A percentile compares a stretch with the other conserved stretches of the same genome.
These are phyloP conservation scores for Solanum chiquidenum DNA, from an alignment of 257 asterid genomes.

Conservation along the genomic window DNA sequence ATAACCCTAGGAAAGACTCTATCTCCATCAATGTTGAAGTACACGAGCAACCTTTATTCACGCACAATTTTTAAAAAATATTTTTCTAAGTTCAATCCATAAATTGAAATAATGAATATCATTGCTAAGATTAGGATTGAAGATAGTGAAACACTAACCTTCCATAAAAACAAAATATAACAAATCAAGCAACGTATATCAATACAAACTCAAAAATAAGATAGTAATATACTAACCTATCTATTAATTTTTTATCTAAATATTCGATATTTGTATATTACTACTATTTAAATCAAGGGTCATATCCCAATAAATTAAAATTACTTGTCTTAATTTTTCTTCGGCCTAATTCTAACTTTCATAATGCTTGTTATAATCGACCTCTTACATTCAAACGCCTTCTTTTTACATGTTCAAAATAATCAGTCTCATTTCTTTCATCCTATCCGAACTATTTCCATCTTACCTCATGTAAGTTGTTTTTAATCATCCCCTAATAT, in stretches of 20 bases:
- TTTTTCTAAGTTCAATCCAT: not conserved
- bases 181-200: not conserved
- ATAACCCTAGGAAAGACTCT: not conserved
- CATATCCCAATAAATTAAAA: not conserved
- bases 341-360: not conserved
- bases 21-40: not conserved
- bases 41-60: not conserved
- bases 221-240: not conserved
- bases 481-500: too few relatives aligned
- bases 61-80: not conserved
- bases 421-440: accelerated
- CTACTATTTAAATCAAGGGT: too few relatives aligned
- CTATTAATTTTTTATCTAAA: too few relatives aligned
- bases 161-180: not conserved
- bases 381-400: accelerated
- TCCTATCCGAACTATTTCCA: not conserved
- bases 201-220: too few relatives aligned
- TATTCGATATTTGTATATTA: too few relatives aligned
- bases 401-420: not conserved
- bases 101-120: not conserved
- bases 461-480: not conserved
- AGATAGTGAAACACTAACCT: too few relatives aligned
- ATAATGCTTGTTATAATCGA: not conserved
- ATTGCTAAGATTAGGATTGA: too few relatives aligned
- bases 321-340: not conserved